phyloP scores from a whole-genome alignment of 2,329 filamentous ascomycete genomes.

The Exophiala lecanii-corni region DNA sequence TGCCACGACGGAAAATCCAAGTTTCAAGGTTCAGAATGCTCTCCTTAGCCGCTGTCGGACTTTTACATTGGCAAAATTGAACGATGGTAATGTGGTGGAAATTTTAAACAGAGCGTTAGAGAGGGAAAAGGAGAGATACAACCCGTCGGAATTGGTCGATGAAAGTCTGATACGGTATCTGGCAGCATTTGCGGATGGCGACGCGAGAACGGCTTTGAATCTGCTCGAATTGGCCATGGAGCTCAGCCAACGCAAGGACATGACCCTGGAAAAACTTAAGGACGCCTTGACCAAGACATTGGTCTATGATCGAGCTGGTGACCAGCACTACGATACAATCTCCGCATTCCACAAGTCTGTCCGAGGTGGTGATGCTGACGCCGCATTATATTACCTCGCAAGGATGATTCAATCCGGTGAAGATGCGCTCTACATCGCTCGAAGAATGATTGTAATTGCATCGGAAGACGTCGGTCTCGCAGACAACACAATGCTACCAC shows the following conservation, averaged over 20 bases:
- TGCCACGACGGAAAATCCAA: slow-evolving; percentile 95
- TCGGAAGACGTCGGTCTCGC: slow-evolving; percentile 91
- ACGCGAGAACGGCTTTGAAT: slow-evolving; percentile 88
- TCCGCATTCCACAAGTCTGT: slow-evolving; percentile 96
- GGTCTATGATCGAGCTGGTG: slow-evolving; percentile 89
- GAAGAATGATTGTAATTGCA: slow-evolving; percentile 89
- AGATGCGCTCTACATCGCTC: slow-evolving; percentile 86
- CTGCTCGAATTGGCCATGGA: slow-evolving; percentile 85
- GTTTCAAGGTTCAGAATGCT: slow-evolving; percentile 85
- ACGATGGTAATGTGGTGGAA: slow-evolving; percentile 62
- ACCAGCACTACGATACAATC: slow-evolving; percentile 97
- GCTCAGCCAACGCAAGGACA: slow-evolving; percentile 53
- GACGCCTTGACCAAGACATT: slow-evolving; percentile 80
- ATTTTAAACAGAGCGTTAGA: slow-evolving; percentile 74
- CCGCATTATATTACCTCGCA: slow-evolving; percentile 87
- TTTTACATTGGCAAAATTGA: slow-evolving; percentile 76
- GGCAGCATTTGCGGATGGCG: slow-evolving; percentile 81
- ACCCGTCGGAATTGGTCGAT: slow-evolving; percentile 59
- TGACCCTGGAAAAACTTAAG: slow-evolving; percentile 75
- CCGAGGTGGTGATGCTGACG: slow-evolving; percentile 79
- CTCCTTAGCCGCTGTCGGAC: slow-evolving; percentile 84
- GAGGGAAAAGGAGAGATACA: slow-evolving; percentile 48
- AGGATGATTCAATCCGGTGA: slow-evolving; percentile 95
- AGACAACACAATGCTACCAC: slow-evolving; percentile 73
- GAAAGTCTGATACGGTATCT: slow-evolving; percentile 75